Conservation (phyloP, 192 early-diverging fungal genomes). For the Podochytrium sp. region DNA sequence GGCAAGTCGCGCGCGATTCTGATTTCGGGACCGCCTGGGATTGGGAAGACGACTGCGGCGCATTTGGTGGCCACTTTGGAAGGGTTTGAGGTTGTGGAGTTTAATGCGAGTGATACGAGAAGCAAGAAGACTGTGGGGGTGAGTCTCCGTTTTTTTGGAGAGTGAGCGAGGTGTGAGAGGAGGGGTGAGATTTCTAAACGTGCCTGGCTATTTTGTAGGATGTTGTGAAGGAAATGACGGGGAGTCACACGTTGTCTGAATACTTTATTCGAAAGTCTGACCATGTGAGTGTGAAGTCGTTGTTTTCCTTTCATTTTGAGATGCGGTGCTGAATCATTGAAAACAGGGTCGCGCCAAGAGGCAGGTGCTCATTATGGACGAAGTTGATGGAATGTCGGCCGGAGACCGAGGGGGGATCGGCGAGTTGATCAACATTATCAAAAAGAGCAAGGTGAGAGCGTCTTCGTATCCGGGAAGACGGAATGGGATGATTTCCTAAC, state of each 20-base stretch:
- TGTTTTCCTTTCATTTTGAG: neutral
- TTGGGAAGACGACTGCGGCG: constrained; percentile 97
- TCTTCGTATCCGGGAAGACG: no score
- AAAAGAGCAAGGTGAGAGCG: constrained; percentile 85
- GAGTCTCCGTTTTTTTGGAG: constrained; percentile 9
- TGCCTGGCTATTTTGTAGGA: constrained; percentile 45
- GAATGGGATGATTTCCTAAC: neutral
- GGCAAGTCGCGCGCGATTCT: constrained; percentile 68
- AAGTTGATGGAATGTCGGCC: constrained; percentile 98
- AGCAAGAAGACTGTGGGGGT: constrained; percentile 87
- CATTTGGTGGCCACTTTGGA: constrained; percentile 81
- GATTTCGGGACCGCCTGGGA: constrained; percentile 94
- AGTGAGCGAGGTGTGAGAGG: no score
- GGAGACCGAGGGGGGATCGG: constrained; percentile 92
- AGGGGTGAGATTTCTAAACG: no score
- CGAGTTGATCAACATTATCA: constrained; percentile 89
- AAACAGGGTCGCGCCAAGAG: constrained; percentile 19
- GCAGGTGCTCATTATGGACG: constrained; percentile 94
- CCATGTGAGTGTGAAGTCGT: neutral
- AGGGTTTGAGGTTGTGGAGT: constrained; percentile 87
- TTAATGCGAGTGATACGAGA: constrained; percentile 96
- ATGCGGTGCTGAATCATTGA: neutral
- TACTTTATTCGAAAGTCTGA: constrained; percentile 45
- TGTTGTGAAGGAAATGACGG: constrained; percentile 54
- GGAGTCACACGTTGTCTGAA: constrained; percentile 59